Evolutionary conservation across 192 early-diverging fungal species (phyloP).

Genomic region (Phlyctochytrium bullatum): DNA sequence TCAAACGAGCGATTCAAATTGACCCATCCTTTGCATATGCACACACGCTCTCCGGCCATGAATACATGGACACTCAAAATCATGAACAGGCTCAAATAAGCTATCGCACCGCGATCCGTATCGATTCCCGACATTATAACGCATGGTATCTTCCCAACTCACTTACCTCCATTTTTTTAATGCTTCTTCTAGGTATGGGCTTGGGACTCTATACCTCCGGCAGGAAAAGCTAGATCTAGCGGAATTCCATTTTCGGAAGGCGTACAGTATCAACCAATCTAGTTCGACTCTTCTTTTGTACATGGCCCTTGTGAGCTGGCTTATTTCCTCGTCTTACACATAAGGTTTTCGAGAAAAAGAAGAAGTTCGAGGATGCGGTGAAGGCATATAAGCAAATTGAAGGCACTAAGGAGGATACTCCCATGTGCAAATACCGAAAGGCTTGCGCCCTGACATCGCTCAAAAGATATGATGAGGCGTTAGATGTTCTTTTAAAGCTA

Average conservation of each 20-base stretch:
- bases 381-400: slow-evolving; percentile 61
- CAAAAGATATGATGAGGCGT: slow-evolving; percentile 58
- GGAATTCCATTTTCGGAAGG: slow-evolving; percentile 69
- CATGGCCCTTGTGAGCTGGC: slow-evolving; percentile 59
- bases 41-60: slow-evolving; percentile 82
- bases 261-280: slow-evolving; percentile 67
- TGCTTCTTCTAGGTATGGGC: slow-evolving; percentile 58
- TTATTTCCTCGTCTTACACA: not conserved
- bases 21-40: slow-evolving; percentile 70
- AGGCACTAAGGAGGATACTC: slow-evolving; percentile 43
- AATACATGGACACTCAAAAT: slow-evolving; percentile 72
- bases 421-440: slow-evolving; percentile 65
- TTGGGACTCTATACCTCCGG: slow-evolving; percentile 69
- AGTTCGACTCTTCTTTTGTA: slow-evolving; percentile 72
- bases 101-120: slow-evolving; percentile 68
- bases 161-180: slow-evolving; percentile 8
- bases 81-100: slow-evolving; percentile 69
- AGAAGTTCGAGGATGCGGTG: slow-evolving; percentile 54
- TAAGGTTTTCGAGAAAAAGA: slow-evolving; percentile 41
- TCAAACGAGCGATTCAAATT: slow-evolving; percentile 72
- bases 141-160: slow-evolving; percentile 64
- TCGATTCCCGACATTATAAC: slow-evolving; percentile 76
- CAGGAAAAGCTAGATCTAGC: slow-evolving; percentile 73
- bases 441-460: slow-evolving; percentile 64
- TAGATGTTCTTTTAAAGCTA: slow-evolving; percentile 60